Evolutionary conservation across 306 rosid species (phyloP).

Genomic region (Cicer bijugum): DNA sequence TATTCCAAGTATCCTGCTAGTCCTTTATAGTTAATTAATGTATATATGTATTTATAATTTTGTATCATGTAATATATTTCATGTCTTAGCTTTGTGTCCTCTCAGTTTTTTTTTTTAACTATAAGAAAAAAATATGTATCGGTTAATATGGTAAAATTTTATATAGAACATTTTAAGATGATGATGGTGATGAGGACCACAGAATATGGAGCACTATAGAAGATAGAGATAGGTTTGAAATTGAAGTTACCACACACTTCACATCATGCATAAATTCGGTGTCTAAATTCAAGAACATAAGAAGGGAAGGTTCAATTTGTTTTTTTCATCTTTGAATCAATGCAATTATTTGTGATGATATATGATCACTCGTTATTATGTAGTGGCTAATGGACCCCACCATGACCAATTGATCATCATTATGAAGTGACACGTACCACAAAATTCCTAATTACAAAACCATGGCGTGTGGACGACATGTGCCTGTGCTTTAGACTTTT

Average conservation of each 20-base stretch:
- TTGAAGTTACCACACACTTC: slow-evolving; percentile 35
- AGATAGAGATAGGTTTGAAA: slow-evolving; percentile 6
- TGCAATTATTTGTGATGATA: slow-evolving; percentile 45
- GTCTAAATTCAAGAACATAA: neutral
- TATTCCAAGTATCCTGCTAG: too few species aligned
- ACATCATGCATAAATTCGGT: slow-evolving; percentile 50
- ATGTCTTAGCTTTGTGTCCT: too few species aligned
- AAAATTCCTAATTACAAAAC: neutral
- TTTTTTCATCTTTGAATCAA: slow-evolving; percentile 3
- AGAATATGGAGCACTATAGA: slow-evolving; percentile 41
- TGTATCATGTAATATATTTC: too few species aligned
- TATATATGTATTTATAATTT: too few species aligned
- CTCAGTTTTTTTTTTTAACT: too few species aligned
- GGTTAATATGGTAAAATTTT: neutral
- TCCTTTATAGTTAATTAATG: too few species aligned
- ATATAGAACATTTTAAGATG: neutral
- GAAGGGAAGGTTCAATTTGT: neutral
- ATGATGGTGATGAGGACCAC: slow-evolving; percentile 28
- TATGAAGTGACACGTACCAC: slow-evolving; percentile 28
- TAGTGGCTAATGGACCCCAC: slow-evolving; percentile 12
- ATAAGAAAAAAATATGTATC: neutral
- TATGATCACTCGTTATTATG: neutral
- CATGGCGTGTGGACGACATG: slow-evolving; percentile 48
- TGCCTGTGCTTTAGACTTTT: slow-evolving; percentile 39
- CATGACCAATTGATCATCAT: neutral